Evolutionary conservation across 805 yeast genomes (phyloP), one percentile per base, ranked within the genome.

Genomic region (Sugiyamaella lignohabitans): DNA sequence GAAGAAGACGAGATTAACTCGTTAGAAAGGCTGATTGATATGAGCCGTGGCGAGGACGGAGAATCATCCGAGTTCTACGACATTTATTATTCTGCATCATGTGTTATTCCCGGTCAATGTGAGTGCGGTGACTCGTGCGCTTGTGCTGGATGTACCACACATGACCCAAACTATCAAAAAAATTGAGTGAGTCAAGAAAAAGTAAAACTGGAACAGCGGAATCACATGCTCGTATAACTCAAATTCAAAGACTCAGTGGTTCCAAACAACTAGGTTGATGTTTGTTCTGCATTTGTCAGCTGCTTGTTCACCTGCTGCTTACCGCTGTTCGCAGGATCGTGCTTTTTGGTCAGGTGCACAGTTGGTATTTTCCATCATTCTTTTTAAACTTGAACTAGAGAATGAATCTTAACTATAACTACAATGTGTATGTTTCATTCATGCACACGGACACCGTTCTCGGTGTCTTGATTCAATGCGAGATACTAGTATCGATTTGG

Each of bases 71-170:
- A 48, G 17, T 43, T 54, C 11, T 49, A 49, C 40, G 60, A 56
- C 43, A 45, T 65, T 27, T 56, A 59, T 36, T 64, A 53, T 47
- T 61, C 68, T 0, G 60, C 69, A 16, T 54, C 60, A 16, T 66
- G 70, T 42, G 64, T 62, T 4, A 53, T 66, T 34, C 69, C 69
- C 0, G 69, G 70, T 17, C 61, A 62, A 43, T 66, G 70, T 43
- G 56, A 61, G 17, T 66, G 70, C 44, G 70, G 68, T 2, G 67
- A 62, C 8, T 52, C 46, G 19, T 66, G 70, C 43, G 48, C 52
- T 22, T 66, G 70, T 45, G 59, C 57, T 6, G 67, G 65, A 32
- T 66, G 70, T 42, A 51, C 60, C 2, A 53, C 53, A 1, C 63
- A 59, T 35, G 27, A 35, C 17, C 45, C 27, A 11, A 19, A 4